Evolutionary conservation across 2,329 filamentous ascomycete genomes (phyloP), one percentile per base, ranked within the genome.

Genomic region (Pyrenophora graminea): DNA sequence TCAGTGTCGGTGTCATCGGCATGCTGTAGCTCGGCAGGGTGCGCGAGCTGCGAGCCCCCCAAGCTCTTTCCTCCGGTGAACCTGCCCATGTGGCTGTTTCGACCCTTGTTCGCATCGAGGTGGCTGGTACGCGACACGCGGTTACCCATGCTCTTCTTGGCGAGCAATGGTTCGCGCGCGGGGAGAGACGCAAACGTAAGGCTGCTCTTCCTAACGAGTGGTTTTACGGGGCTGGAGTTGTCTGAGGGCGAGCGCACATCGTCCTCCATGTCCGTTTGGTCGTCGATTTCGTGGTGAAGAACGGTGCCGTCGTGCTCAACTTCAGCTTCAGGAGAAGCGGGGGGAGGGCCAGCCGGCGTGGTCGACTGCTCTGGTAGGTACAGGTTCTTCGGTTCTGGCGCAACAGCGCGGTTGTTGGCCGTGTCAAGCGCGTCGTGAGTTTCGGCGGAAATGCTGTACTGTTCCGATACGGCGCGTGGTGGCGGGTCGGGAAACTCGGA

Each of bases 141-240:
- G 17, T 82, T 81, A 38, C 82, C 91, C 66, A 91, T 84, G 70
- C 89, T 95, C 76, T 92, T 93, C 71, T 95, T 95, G 13, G 84
- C 84, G 27, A 86, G 85, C 45, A 97, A 79, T 31, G 93, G 93
- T 67, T 97, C 93, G 55, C 94, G 84, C 2, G 93, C 92, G 25
- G 94, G 94, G 10, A 99, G 80, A 15, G 94, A 91, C 32, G 94
- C 91, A 75, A 99, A 97, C 52, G 89, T 96, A 53, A 99, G 81
- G 70, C 93, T 97, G 74, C 92, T 96, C 79, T 97, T 97, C 53
- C 93, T 87, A 60, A 95, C 83, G 25, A 90, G 79, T 2, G 88
- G 88, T 60, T 90, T 82, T 41, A 89, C 85, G 0, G 89, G 89
- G 61, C 88, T 92, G 0, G 89, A 90, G 1, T 78, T 81, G 40